Base-by-base conservation (phyloP, 2,329 filamentous ascomycete genomes). In the Polytolypa hystricis region DNA sequence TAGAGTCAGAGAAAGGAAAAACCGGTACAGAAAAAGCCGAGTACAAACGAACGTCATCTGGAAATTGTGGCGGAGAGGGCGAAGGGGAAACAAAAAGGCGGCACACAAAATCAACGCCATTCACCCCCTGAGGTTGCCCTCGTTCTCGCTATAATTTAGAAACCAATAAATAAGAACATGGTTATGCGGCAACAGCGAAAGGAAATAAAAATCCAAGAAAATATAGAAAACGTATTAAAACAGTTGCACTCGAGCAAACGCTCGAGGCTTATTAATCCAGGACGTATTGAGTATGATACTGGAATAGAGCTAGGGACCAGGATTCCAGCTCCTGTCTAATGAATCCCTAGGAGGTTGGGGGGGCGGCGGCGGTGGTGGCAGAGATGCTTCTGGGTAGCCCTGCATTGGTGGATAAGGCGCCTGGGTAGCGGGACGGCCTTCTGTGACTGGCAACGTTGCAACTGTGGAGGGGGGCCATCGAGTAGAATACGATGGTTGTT, bases 251-350 rank as follows among this genome's bases (percentile, higher is more conserved):
- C 29, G 12, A 17, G 10, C 15, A 27, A 15, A 14, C 7, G 23
- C n/a, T 27, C 23, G 21, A 16, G 8, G 23, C 14, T n/a, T 9
- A 12, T 11, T 25, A 2, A 11, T 7, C 11, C 21, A 27, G 7
- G 10, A n/a, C 16, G 9, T 14, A 27, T 15, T 11, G 21, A 27
- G 15, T 31, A 16, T 37, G n/a, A 20, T 31, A 18, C 12, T 18
- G 14, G 20, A 20, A 18, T 8, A 11, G 9, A 12, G 10, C 25
- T 28, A 38, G 10, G 30, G n/a, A 12, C 20, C 35, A 38, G 29
- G 21, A 38, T 28, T 38, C 36, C 21, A 38, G 36, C 36, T 38
- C 21, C 30, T 33, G 23, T 21, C 30, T n/a, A 17, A 12, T n/a
- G 34, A 12, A 3, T 36, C 12, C 28, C 34, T 20, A 3, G 17